These are phyloP conservation scores for Oryza meridionalis DNA, from an alignment of 176 grass and related monocot species.

Conservation along the genomic window DNA sequence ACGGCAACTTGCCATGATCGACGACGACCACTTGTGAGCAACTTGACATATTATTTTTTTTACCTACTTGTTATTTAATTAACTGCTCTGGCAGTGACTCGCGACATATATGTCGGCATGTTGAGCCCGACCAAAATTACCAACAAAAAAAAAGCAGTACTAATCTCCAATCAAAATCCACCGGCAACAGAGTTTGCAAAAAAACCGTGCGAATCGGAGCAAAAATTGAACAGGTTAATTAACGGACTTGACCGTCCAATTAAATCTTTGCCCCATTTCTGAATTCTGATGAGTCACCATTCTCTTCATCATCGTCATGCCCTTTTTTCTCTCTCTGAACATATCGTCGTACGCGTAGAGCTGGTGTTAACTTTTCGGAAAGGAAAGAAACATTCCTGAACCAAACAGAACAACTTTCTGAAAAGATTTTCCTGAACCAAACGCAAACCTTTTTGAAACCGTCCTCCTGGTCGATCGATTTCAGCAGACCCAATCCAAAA, in stretches of 20 bases:
- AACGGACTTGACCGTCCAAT: slow-evolving; percentile 8
- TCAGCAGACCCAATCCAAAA: not conserved
- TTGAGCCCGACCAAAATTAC: not conserved
- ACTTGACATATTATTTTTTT: not conserved
- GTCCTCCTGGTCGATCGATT: not conserved
- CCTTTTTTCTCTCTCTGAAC: not conserved
- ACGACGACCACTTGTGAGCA: not conserved
- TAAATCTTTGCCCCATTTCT: not conserved
- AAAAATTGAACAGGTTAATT: not conserved
- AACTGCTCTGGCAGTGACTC: not conserved
- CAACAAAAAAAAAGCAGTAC: not conserved
- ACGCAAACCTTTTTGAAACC: not conserved
- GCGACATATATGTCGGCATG: not conserved
- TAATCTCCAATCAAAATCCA: not conserved
- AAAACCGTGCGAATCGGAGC: not conserved
- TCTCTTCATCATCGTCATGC: not conserved
- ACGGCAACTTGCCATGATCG: not conserved
- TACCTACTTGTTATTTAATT: not conserved
- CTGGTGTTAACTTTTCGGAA: not conserved
- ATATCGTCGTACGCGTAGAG: not conserved
- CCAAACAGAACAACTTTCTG: not conserved
- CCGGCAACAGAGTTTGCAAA: not conserved
- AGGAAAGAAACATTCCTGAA: not conserved
- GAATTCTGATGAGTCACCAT: not conserved
- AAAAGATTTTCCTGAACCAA: not conserved